A percentile compares a stretch with the other conserved stretches of the same genome.
phyloP scores from a whole-genome alignment of 108 stramenopile genomes.

The Schizochytrium sp. region DNA sequence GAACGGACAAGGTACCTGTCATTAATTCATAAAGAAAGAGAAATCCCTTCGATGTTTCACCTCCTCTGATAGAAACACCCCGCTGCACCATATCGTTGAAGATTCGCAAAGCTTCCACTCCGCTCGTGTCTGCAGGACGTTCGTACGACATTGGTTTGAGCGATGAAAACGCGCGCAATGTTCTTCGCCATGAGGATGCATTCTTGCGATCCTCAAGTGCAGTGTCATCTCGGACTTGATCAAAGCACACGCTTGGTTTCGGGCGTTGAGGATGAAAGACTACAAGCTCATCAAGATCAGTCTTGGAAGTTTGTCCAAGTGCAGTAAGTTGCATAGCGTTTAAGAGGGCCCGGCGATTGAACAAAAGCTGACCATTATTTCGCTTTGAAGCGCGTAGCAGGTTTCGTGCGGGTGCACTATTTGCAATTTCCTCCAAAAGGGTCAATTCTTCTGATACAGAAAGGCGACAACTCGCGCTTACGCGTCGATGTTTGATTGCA shows the following conservation, averaged over 20 bases:
- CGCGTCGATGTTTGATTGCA: constrained; percentile 64
- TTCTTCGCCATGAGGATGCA: constrained; percentile 50
- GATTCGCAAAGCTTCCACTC: constrained; percentile 84
- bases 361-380: background rate
- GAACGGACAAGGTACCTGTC: constrained; percentile 89
- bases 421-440: background rate
- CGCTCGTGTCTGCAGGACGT: constrained; percentile 71
- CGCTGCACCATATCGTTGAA: constrained; percentile 85
- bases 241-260: background rate
- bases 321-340: constrained; percentile 42
- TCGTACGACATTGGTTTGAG: constrained; percentile 65
- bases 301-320: background rate
- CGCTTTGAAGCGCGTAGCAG: background rate
- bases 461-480: constrained; percentile 73
- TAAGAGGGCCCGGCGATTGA: constrained; percentile 34
- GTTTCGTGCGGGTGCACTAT: background rate
- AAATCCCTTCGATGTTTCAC: constrained; percentile 85
- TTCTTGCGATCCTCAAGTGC: constrained; percentile 51
- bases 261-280: constrained; percentile 37
- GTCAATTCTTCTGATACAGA: constrained; percentile 73
- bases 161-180: constrained; percentile 56
- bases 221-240: constrained; percentile 54
- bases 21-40: constrained; percentile 94
- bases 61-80: constrained; percentile 86
- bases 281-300: background rate